A percentile compares a stretch with the other conserved stretches of the same genome.
These are phyloP conservation scores for Flaveria brownii DNA, from an alignment of 129 eudicot species.

Conservation along the genomic window DNA sequence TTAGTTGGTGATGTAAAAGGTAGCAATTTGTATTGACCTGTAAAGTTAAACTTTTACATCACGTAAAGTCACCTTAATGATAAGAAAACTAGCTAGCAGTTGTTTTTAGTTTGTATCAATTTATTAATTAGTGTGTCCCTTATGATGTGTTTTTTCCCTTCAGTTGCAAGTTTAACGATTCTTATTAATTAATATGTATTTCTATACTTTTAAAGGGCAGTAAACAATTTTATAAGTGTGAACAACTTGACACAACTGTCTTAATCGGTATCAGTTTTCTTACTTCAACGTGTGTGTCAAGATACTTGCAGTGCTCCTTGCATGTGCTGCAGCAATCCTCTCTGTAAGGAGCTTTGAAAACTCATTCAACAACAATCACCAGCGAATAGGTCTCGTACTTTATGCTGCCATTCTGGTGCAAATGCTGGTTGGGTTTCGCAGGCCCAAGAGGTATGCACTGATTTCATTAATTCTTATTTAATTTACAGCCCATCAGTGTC, in stretches of 20 bases:
- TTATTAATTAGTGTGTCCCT: too few relatives aligned
- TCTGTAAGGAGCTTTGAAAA: conserved; percentile 67
- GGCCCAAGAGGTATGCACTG: conserved; percentile 56
- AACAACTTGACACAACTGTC: neutral
- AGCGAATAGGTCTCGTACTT: conserved; percentile 67
- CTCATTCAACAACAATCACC: conserved; percentile 63
- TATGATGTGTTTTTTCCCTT: too few relatives aligned
- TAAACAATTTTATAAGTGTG: neutral
- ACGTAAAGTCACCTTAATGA: too few relatives aligned
- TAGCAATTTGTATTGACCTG: too few relatives aligned
- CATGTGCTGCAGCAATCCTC: conserved; percentile 60
- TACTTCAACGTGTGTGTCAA: conserved; percentile 29
- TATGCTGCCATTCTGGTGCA: conserved; percentile 62
- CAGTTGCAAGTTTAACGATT: too few relatives aligned
- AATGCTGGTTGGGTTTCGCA: conserved; percentile 48
- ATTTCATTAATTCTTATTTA: neutral
- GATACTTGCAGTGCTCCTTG: conserved; percentile 60
- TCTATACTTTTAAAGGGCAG: too few relatives aligned
- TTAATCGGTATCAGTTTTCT: neutral
- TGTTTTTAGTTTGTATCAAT: too few relatives aligned
- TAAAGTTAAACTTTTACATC: too few relatives aligned
- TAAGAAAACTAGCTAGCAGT: too few relatives aligned
- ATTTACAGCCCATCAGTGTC: neutral
- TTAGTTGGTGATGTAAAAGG: too few relatives aligned
- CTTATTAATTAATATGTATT: too few relatives aligned